Percentiles rank a stretch among this genome's conserved stretches.
Evolutionary conservation across 192 early-diverging fungal species (phyloP).

Genomic region (Podochytrium sp.): DNA sequence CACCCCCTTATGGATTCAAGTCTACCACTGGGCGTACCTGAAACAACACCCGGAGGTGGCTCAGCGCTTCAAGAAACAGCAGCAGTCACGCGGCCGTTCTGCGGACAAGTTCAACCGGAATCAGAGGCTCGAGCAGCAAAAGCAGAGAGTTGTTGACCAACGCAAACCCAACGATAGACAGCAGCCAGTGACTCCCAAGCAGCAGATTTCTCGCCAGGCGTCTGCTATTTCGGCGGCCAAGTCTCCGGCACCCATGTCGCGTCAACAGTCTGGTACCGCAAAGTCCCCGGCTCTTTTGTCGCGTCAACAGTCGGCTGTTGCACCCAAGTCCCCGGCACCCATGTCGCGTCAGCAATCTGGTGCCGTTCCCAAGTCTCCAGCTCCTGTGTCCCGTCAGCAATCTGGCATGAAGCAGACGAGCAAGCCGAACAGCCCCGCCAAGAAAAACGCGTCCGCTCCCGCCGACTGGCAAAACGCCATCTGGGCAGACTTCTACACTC

Average conservation of each 20-base stretch:
- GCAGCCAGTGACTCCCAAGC: not conserved
- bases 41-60: not conserved
- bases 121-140: slow-evolving; percentile 14
- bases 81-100: slow-evolving; percentile 13
- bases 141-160: slow-evolving; percentile 13
- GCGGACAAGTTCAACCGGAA: slow-evolving; percentile 11
- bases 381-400: not conserved
- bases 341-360: slow-evolving; percentile 12
- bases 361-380: not conserved
- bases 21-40: not conserved
- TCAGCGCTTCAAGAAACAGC: not conserved
- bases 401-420: not conserved
- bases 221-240: slow-evolving; percentile 6
- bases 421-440: not conserved
- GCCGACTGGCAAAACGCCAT: not conserved
- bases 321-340: not conserved
- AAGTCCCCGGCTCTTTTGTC: not conserved
- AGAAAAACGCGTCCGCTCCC: slow-evolving; percentile 7
- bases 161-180: slow-evolving; percentile 1
- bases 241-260: not conserved
- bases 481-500: slow-evolving; percentile 25
- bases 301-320: not conserved
- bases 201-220: slow-evolving; percentile 1
- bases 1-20: slow-evolving; percentile 23
- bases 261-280: not conserved